These are phyloP conservation scores for Saccharomycopsis malanga DNA, from an alignment of 805 yeast species.

Conservation along the genomic window DNA sequence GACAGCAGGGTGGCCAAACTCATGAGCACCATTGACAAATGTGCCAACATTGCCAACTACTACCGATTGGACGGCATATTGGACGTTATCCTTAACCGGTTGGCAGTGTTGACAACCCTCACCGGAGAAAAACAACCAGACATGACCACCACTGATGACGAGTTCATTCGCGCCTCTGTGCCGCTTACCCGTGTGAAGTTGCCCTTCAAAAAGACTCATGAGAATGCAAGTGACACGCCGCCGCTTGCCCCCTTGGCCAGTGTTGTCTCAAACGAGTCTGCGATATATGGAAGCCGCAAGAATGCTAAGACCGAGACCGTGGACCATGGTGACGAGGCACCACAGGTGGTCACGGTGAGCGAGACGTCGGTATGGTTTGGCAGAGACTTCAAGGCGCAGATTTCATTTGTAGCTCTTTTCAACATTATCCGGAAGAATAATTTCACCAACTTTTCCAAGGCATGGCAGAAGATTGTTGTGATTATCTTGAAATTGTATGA, in stretches of 20 bases:
- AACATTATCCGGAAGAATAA: constrained; percentile 59
- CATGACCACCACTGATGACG: constrained; percentile 23
- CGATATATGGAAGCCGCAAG: constrained; percentile 11
- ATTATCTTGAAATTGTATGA: constrained; percentile 61
- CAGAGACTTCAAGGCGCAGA: constrained; percentile 82
- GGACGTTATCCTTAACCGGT: constrained; percentile 58
- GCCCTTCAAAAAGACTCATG: background rate
- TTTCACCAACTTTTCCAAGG: constrained; percentile 37
- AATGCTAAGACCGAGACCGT: constrained; percentile 1
- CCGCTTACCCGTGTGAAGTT: constrained; percentile 38
- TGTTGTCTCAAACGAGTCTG: constrained; percentile 2
- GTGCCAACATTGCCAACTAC: constrained; percentile 66
- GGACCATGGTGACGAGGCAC: constrained; percentile 14
- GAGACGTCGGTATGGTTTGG: constrained; percentile 82
- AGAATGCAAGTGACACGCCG: background rate
- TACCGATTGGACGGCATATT: constrained; percentile 50
- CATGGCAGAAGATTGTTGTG: constrained; percentile 58
- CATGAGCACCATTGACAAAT: constrained; percentile 81
- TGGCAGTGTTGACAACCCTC: constrained; percentile 65
- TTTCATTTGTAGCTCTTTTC: constrained; percentile 80
- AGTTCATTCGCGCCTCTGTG: constrained; percentile 32
- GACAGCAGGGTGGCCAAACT: constrained; percentile 83
- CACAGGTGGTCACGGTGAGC: constrained; percentile 57
- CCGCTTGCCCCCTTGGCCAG: background rate
- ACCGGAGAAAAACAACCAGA: constrained; percentile 31